A percentile compares a stretch with the other conserved stretches of the same genome.
These are phyloP conservation scores for Hyaloperonospora brassicae DNA, from an alignment of 352 stramenopile genomes.

Conservation along the genomic window DNA sequence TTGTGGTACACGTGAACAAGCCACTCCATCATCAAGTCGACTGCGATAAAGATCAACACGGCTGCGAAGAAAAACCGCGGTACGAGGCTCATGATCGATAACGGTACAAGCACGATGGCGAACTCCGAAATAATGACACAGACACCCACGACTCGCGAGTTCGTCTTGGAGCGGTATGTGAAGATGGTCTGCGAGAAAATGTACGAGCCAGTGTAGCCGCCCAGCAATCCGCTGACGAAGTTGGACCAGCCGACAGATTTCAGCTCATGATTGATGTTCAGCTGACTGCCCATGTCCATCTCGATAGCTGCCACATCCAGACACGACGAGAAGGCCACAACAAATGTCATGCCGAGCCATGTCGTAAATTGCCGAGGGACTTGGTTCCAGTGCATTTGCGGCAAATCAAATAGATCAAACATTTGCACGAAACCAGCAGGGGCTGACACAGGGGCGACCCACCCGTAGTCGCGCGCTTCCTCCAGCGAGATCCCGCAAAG, in stretches of 20 bases:
- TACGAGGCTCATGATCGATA: constrained; percentile 92
- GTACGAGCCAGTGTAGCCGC: constrained; percentile 97
- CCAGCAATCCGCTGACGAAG: constrained; percentile 90
- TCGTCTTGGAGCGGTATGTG: constrained; percentile 88
- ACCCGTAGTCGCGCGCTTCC: constrained; percentile 87
- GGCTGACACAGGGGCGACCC: constrained; percentile 75
- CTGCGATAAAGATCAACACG: constrained; percentile 94
- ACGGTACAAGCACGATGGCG: constrained; percentile 81
- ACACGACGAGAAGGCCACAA: constrained; percentile 95
- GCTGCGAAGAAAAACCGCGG: constrained; percentile 97
- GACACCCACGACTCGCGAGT: constrained; percentile 86
- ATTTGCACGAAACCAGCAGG: constrained; percentile 57
- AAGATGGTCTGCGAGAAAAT: constrained; percentile 99
- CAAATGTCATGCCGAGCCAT: constrained; percentile 93
- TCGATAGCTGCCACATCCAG: constrained; percentile 97
- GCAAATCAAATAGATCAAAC: constrained; percentile 89
- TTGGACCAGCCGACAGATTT: constrained; percentile 94
- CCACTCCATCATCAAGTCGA: constrained; percentile 97
- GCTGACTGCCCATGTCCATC: constrained; percentile 90
- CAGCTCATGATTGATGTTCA: constrained; percentile 94
- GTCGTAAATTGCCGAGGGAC: constrained; percentile 88
- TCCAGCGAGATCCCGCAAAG: constrained; percentile 76
- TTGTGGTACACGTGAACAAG: constrained; percentile 85
- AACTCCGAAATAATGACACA: constrained; percentile 87
- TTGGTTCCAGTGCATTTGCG: constrained; percentile 84